Conservation (phyloP, 176 grass and related monocot species). For the Musa acuminata region DNA sequence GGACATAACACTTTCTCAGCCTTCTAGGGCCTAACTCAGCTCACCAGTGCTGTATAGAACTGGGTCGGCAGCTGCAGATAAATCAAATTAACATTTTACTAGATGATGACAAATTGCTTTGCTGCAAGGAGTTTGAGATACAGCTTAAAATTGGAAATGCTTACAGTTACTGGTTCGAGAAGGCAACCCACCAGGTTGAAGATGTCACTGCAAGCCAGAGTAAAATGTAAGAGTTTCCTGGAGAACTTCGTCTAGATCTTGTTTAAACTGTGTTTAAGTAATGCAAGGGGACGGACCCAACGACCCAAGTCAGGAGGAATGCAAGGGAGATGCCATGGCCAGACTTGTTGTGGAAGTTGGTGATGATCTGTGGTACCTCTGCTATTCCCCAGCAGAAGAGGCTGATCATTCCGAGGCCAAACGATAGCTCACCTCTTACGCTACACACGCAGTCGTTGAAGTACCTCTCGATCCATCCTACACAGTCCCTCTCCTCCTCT, state of each 20-base stretch:
- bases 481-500: slow-evolving; percentile 1
- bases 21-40: background rate
- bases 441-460: slow-evolving; percentile 15
- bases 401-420: slow-evolving; percentile 6
- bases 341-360: slow-evolving; percentile 15
- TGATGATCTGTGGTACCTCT: slow-evolving; percentile 12
- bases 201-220: background rate
- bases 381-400: slow-evolving; percentile 19
- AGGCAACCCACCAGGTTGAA: slow-evolving; percentile 20
- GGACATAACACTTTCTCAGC: no score
- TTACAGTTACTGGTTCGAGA: slow-evolving; percentile 15
- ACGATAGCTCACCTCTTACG: slow-evolving; percentile 1
- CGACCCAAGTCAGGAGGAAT: slow-evolving; percentile 20
- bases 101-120: no score
- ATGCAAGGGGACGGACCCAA: background rate
- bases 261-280: no score
- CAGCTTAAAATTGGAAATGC: background rate
- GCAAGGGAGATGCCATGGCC: slow-evolving; percentile 17
- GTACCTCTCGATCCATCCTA: slow-evolving; percentile 14
- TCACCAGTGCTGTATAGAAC: slow-evolving; percentile 20
- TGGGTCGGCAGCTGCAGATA: slow-evolving; percentile 18
- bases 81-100: no score
- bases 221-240: no score
- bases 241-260: no score
- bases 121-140: no score